Base-by-base conservation (phyloP, 2,329 filamentous ascomycete genomes). In the Colletotrichum tamarilloi region DNA sequence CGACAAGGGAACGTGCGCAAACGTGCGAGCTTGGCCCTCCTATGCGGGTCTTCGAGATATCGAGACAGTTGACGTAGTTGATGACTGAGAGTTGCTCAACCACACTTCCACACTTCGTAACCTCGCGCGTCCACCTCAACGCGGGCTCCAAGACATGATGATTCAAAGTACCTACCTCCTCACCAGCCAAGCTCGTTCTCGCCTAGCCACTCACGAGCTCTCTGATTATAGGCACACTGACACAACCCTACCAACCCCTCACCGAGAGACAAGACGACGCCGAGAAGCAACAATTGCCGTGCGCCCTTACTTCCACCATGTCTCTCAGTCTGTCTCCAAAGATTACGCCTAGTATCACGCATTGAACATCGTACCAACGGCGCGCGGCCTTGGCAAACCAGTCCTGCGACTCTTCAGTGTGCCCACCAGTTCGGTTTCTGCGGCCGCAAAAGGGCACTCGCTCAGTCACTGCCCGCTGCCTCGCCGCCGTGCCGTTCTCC, bases 311-410 rank as follows among this genome's bases (percentile, higher is more conserved):
- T 53, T 42, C 49, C 46, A 19, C 28, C 14, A 28, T 30, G 30
- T 56, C 30, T 65, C 30, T 65, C 46, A 22, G 6, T n/a, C 7
- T n/a, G 42, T 49, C 42, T 49, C 42, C 42, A 9, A 8, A 42
- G 19, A 32, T 12, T 24, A 16, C 26, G 19, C 22, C 52, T 11
- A 38, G 5, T 49, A 26, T 30, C 42, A 22, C 49, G 11, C 5
- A 28, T 56, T 49, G 62, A 63, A 3, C 42, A 49, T 19, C 42
- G 42, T 49, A 49, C 35, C 56, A 56, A 58, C 57, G 64, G 64
- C 64, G 68, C 68, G 42, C 42, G 16, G 57, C 62, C 68, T 62
- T 65, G 57, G 49, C 57, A 68, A 35, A 56, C n/a, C n/a, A 24
- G 28, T 35, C 14, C 32, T 26, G 9, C 67, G 14, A 9, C 26